Conservation (phyloP, 257 asterid species). For the Przewalskia tangutica region DNA sequence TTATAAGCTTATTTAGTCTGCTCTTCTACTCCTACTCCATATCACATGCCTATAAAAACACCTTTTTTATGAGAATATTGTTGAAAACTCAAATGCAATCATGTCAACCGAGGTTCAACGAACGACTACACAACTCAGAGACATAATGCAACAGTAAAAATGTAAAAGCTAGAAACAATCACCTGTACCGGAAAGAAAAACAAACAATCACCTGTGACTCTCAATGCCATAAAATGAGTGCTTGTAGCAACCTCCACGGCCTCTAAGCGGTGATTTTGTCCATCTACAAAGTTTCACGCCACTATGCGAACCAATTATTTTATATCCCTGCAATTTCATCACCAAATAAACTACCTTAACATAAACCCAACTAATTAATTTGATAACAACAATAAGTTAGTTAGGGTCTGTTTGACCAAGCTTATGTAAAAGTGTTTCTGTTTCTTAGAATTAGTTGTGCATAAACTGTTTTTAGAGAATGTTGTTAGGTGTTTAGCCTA, state of each 20-base stretch:
- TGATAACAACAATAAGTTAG: neutral
- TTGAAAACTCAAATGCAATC: neutral
- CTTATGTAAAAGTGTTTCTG: too few species aligned
- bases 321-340: constrained; percentile 55
- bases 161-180: constrained; percentile 9
- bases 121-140: neutral
- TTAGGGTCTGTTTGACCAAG: too few species aligned
- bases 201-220: constrained; percentile 64
- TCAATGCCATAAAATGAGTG: constrained; percentile 96
- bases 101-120: neutral
- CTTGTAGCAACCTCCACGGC: constrained; percentile 98
- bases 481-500: too few species aligned
- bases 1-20: neutral
- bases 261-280: constrained; percentile 98
- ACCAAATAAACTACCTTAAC: neutral
- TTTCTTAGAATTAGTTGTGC: too few species aligned
- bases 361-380: neutral
- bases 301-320: constrained; percentile 92
- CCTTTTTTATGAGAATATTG: neutral
- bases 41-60: neutral
- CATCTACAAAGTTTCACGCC: constrained; percentile 98
- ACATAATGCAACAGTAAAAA: neutral
- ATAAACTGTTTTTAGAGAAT: too few species aligned
- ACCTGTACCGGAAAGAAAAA: too few species aligned
- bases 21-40: neutral